Percentiles rank a stretch among this genome's conserved stretches.
phyloP scores from a whole-genome alignment of 208 protist species.

The Angomonas deanei region DNA sequence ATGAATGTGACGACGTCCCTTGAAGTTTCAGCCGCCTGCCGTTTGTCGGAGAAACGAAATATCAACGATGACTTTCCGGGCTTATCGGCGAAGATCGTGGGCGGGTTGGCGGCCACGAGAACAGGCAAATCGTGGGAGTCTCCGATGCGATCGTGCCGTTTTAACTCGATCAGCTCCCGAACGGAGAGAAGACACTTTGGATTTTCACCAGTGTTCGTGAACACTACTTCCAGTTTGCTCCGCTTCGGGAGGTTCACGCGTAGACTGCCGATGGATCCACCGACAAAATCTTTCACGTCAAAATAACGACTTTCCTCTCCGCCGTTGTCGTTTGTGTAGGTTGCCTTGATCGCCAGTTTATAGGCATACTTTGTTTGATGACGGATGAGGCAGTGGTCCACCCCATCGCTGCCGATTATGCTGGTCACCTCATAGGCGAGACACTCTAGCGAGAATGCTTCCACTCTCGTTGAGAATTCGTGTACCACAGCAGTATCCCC shows the following conservation, averaged over 20 bases:
- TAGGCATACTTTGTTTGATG: constrained; percentile 70
- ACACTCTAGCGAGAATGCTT: constrained; percentile 34
- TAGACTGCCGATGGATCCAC: constrained; percentile 46
- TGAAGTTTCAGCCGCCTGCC: not conserved
- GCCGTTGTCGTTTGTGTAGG: constrained; percentile 18
- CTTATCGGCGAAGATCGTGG: constrained; percentile 39
- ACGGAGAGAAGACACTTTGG: constrained; percentile 32
- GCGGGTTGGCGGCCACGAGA: constrained; percentile 48
- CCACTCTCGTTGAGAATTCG: not conserved
- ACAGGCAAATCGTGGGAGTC: not conserved
- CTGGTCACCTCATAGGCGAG: constrained; percentile 62
- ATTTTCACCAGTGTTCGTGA: constrained; percentile 47
- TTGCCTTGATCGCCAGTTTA: constrained; percentile 31
- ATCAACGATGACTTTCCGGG: constrained; percentile 27
- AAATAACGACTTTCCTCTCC: constrained; percentile 21
- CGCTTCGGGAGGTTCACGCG: constrained; percentile 20
- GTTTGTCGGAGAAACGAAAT: constrained; percentile 19
- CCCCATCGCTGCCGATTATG: constrained; percentile 17
- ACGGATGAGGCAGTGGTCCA: constrained; percentile 45
- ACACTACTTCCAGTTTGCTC: constrained; percentile 39
- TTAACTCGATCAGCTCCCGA: constrained; percentile 26
- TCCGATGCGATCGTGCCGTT: not conserved
- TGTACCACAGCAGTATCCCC: constrained; percentile 16
- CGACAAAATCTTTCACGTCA: constrained; percentile 49
- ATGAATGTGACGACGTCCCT: constrained; percentile 22